These are phyloP conservation scores for Borovskyia barvae DNA, from an alignment of 208 protist species.

Conservation along the genomic window DNA sequence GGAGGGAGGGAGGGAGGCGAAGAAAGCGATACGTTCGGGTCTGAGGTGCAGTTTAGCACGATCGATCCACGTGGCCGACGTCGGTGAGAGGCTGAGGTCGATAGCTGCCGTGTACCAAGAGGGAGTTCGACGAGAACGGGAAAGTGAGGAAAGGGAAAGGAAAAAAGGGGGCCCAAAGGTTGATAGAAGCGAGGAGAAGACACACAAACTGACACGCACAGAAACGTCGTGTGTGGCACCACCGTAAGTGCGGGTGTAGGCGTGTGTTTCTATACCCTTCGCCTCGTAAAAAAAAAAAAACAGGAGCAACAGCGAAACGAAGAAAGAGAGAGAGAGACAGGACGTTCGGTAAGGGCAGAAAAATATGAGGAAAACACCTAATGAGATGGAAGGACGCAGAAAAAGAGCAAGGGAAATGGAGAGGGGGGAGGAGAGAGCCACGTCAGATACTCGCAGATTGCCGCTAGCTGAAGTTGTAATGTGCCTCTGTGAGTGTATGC, in stretches of 20 bases:
- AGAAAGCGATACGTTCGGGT: no score
- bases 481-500: no score
- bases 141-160: not conserved
- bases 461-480: no score
- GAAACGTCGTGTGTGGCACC: no score
- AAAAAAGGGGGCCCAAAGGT: not conserved
- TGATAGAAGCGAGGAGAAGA: not conserved
- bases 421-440: not conserved
- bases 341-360: not conserved
- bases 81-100: no score
- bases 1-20: no score
- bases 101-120: no score
- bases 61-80: no score
- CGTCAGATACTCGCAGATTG: no score
- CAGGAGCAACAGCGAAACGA: not conserved
- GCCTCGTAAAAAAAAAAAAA: conserved; percentile 1
- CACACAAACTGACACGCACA: not conserved
- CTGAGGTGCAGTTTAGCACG: no score
- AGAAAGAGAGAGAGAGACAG: not conserved
- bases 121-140: not conserved
- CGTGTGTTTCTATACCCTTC: no score
- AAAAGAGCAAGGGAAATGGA: not conserved
- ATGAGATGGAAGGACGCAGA: not conserved
- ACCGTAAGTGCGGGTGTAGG: no score
- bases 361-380: not conserved